A percentile compares a stretch with the other conserved stretches of the same genome.
These are phyloP conservation scores for Metschnikowia reukaufii DNA, from an alignment of 805 yeast species.

Conservation along the genomic window DNA sequence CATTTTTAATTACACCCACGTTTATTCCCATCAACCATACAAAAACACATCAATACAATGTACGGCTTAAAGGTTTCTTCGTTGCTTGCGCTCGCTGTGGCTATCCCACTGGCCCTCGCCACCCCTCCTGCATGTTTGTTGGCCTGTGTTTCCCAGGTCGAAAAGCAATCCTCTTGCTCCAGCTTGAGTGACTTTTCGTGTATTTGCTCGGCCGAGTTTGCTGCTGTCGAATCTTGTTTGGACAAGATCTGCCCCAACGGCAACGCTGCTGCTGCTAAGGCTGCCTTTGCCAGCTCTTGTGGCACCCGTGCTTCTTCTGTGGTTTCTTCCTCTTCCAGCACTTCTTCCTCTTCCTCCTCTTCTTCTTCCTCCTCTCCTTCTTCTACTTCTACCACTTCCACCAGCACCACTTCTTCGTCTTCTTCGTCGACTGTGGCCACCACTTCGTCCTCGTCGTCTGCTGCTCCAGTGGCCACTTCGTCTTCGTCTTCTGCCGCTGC, in stretches of 20 bases:
- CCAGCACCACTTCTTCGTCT: slow-evolving; percentile 19
- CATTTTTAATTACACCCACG: background rate
- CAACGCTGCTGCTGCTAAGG: slow-evolving; percentile 55
- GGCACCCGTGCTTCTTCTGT: slow-evolving; percentile 38
- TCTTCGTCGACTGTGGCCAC: slow-evolving; percentile 22
- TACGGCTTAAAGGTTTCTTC: slow-evolving; percentile 19
- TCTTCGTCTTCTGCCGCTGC: slow-evolving; percentile 10
- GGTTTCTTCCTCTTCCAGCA: slow-evolving; percentile 25
- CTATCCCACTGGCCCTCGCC: slow-evolving; percentile 51
- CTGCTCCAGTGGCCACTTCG: slow-evolving; percentile 10
- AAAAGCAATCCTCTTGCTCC: slow-evolving; percentile 54
- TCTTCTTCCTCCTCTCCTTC: slow-evolving; percentile 9
- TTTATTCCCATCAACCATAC: background rate
- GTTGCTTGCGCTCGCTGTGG: slow-evolving; percentile 35
- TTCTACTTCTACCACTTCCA: slow-evolving; percentile 17
- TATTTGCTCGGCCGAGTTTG: slow-evolving; percentile 59
- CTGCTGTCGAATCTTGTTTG: slow-evolving; percentile 61
- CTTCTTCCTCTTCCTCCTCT: slow-evolving; percentile 20
- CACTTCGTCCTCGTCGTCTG: slow-evolving; percentile 20
- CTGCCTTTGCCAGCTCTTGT: slow-evolving; percentile 58
- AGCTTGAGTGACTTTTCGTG: slow-evolving; percentile 66
- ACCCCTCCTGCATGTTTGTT: slow-evolving; percentile 91
- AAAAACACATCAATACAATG: slow-evolving; percentile 5
- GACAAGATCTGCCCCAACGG: slow-evolving; percentile 67
- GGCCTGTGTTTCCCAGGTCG: slow-evolving; percentile 80